Percentiles rank a stretch among this genome's conserved stretches.
Conservation (phyloP, 495 filamentous ascomycete genomes). For the Aspergillus sclerotioniger region DNA sequence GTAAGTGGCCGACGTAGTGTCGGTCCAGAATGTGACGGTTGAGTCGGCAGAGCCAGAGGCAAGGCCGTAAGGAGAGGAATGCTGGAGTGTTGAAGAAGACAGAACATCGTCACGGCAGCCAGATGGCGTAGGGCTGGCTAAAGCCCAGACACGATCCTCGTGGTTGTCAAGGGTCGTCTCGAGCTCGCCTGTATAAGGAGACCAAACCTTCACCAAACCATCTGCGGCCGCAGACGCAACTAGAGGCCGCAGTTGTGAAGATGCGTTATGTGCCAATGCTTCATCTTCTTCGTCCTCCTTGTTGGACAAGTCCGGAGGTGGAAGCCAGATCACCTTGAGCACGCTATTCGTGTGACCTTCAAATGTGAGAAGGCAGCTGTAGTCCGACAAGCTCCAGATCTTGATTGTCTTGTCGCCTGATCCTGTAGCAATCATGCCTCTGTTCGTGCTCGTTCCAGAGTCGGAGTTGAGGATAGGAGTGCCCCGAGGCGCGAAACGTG, state of each 20-base stretch:
- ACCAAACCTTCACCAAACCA: constrained; percentile 96
- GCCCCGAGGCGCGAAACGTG: constrained; percentile 77
- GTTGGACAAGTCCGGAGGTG: constrained; percentile 50
- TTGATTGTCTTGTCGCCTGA: constrained; percentile 95
- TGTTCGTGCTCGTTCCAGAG: constrained; percentile 56
- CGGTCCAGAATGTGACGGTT: constrained; percentile 90
- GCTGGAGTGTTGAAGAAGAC: constrained; percentile 30
- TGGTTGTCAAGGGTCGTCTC: constrained; percentile 93
- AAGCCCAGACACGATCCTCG: constrained; percentile 86
- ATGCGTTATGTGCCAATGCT: constrained; percentile 22
- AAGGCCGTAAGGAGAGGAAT: constrained; percentile 56
- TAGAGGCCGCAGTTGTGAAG: constrained; percentile 47
- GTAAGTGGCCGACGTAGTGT: constrained; percentile 81
- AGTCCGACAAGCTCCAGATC: constrained; percentile 91
- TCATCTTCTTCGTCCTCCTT: constrained; percentile 36
- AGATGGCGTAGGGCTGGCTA: constrained; percentile 64
- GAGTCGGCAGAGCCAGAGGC: constrained; percentile 89
- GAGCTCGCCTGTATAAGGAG: constrained; percentile 72
- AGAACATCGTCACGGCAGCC: constrained; percentile 39
- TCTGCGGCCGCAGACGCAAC: constrained; percentile 89
- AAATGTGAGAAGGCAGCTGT: constrained; percentile 87
- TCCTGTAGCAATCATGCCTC: constrained; percentile 80
- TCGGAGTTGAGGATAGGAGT: constrained; percentile 71
- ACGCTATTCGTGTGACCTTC: constrained; percentile 96
- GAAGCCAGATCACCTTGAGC: constrained; percentile 89